These are phyloP conservation scores for Talaromyces proteolyticus DNA, from an alignment of 495 filamentous ascomycete species.

Conservation along the genomic window DNA sequence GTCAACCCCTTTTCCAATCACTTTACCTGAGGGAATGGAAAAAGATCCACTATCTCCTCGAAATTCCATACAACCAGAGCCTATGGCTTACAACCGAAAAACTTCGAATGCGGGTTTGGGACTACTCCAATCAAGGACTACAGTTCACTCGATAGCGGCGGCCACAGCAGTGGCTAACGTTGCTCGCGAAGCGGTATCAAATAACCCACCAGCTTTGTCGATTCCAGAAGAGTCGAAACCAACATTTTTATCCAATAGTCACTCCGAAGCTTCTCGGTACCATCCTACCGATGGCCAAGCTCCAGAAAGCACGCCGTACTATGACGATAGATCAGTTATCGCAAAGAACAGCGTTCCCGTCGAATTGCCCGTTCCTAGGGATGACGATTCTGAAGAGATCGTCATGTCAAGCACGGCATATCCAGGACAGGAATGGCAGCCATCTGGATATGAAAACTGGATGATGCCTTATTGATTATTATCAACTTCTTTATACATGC, in stretches of 20 bases:
- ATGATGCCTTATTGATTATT: constrained; percentile 17
- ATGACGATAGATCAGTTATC: constrained; percentile 17
- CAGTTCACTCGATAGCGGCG: not conserved
- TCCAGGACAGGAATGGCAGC: constrained; percentile 80
- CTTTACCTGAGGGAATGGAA: constrained; percentile 15
- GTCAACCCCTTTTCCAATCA: constrained; percentile 22
- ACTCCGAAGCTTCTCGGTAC: too few relatives aligned
- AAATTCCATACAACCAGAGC: constrained; percentile 3
- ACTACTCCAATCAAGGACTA: not conserved
- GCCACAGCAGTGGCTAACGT: too few relatives aligned
- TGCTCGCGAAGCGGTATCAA: too few relatives aligned
- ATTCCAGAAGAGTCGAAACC: too few relatives aligned
- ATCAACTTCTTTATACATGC: too few relatives aligned
- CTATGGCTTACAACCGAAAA: not conserved
- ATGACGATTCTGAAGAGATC: constrained; percentile 49
- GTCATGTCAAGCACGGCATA: constrained; percentile 75
- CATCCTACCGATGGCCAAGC: not conserved
- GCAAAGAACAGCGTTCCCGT: constrained; percentile 36
- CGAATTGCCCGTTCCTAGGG: constrained; percentile 34
- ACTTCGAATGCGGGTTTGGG: not conserved
- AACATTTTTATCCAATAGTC: too few relatives aligned
- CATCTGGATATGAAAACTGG: constrained; percentile 29
- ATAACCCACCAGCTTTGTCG: too few relatives aligned
- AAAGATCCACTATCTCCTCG: constrained; percentile 12
- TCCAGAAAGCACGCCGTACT: not conserved